Conservation (phyloP, 2,329 filamentous ascomycete genomes). For the Colletotrichum gigasporum region DNA sequence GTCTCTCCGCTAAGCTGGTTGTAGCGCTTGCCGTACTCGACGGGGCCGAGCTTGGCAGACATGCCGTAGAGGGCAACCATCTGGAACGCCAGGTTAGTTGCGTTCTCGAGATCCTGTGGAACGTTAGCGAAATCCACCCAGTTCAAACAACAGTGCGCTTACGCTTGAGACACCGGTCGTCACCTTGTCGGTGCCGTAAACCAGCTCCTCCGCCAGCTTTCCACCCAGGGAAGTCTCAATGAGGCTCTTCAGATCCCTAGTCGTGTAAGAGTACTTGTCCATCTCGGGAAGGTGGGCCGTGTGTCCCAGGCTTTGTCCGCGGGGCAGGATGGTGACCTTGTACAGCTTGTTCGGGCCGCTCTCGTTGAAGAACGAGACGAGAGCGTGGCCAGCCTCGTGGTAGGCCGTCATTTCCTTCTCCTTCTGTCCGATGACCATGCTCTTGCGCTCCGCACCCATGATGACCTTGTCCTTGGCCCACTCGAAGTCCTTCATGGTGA, state of each 20-base stretch:
- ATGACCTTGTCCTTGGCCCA: constrained; percentile 99
- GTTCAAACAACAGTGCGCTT: constrained; percentile 46
- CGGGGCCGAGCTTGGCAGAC: constrained; percentile 86
- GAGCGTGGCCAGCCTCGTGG: constrained; percentile 93
- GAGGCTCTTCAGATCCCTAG: constrained; percentile 81
- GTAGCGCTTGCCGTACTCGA: constrained; percentile 87
- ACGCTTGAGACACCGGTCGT: constrained; percentile 86
- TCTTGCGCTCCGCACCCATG: constrained; percentile 93
- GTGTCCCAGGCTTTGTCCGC: constrained; percentile 85
- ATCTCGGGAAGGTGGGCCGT: constrained; percentile 90
- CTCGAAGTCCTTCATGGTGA: constrained; percentile 84
- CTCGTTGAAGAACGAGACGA: constrained; percentile 84
- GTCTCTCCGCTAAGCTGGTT: constrained; percentile 85
- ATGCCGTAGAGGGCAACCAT: constrained; percentile 94
- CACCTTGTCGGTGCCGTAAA: constrained; percentile 91
- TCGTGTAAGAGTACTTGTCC: constrained; percentile 91
- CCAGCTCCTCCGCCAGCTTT: constrained; percentile 89
- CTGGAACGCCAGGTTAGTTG: constrained; percentile 83
- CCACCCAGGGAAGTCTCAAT: constrained; percentile 87
- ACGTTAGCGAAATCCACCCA: constrained; percentile 36
- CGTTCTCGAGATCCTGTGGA: constrained; percentile 80
- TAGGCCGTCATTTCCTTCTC: constrained; percentile 97
- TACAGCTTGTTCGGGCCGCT: constrained; percentile 82
- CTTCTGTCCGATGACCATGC: constrained; percentile 88
- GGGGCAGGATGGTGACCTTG: constrained; percentile 96